Base-by-base conservation (phyloP, 2,329 filamentous ascomycete species). In the Alternaria gansuensis region DNA sequence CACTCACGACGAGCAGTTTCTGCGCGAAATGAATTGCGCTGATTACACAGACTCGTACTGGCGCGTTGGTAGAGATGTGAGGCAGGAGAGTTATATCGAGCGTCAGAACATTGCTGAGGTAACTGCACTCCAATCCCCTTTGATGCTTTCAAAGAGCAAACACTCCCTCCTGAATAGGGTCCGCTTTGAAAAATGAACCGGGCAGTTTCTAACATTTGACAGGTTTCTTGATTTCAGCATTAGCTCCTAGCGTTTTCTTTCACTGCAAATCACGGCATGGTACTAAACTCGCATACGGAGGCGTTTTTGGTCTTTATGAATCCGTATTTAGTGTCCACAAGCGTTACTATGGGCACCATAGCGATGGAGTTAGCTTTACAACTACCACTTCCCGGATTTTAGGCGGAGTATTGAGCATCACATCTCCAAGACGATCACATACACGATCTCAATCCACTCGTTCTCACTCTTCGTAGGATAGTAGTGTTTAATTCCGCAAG, bases 1-100 rank as follows among this genome's bases (percentile, higher is more conserved):
- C 77, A 99, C 95, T 4, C 95, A 99, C 82, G 95, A 99, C 79
- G 96, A 98, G 80, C 92, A 97, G 72, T 99, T 99, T 72, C 75
- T 99, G 73, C 86, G 90, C 54, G 88, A 93, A 73, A 99, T 99
- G 95, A 89, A 93, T 67, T 97, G 93, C 76, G 89, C 88, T 24
- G 94, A 99, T 67, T 98, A 96, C 74, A 91, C 90, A 64, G 95
- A 98, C 78, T 88, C 89, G 65, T 99, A 97, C 76, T 98, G 91
- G 79, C 87, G 93, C 4, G 91, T 99, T 10, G 90, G 86, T 62
- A 84, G 95, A 51, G 90, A 97, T 73, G 87, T 90, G 68, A 87
- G 86, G 69, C 93, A 97, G 80, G 94, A 96, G 76, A 96, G 91
- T 63, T 86, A 90, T 52, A 98, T 99, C 76, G 87, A 90, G 75